Conservation (phyloP, 2,329 filamentous ascomycete species). For the Paradendryphiella salina region DNA sequence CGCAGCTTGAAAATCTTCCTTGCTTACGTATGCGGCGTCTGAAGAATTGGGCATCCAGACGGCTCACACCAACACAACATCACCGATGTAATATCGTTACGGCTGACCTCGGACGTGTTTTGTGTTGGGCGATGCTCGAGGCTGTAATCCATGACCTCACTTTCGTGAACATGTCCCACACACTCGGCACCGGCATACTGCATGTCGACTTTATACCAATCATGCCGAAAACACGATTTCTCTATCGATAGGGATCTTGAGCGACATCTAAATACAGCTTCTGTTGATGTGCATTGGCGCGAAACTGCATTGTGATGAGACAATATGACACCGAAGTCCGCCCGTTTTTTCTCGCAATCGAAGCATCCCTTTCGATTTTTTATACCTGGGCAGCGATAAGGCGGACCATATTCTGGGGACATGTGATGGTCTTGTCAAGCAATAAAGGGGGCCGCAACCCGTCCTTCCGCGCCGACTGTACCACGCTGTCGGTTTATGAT, state of each 20-base stretch:
- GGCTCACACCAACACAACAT: background rate
- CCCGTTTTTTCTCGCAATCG: background rate
- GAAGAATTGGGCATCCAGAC: background rate
- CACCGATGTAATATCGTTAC: background rate
- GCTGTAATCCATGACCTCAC: too few relatives aligned
- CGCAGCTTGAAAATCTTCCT: constrained; percentile 4
- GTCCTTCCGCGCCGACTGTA: too few relatives aligned
- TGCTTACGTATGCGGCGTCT: constrained; percentile 10
- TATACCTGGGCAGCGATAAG: too few relatives aligned
- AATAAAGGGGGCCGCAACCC: too few relatives aligned
- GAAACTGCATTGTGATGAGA: background rate
- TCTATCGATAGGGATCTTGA: background rate
- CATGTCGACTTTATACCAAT: too few relatives aligned
- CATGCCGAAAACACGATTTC: too few relatives aligned
- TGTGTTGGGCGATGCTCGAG: background rate
- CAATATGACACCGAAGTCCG: constrained; percentile 3
- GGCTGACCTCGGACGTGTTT: background rate
- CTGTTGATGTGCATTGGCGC: background rate
- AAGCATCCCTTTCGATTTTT: too few relatives aligned
- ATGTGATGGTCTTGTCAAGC: too few relatives aligned
- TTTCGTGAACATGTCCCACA: too few relatives aligned
- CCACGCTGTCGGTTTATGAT: too few relatives aligned
- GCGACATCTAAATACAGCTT: background rate
- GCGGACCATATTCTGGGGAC: too few relatives aligned
- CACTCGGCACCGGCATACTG: too few relatives aligned